Conservation (phyloP, 106 monocot species). For the Dioscorea zingiberensis region DNA sequence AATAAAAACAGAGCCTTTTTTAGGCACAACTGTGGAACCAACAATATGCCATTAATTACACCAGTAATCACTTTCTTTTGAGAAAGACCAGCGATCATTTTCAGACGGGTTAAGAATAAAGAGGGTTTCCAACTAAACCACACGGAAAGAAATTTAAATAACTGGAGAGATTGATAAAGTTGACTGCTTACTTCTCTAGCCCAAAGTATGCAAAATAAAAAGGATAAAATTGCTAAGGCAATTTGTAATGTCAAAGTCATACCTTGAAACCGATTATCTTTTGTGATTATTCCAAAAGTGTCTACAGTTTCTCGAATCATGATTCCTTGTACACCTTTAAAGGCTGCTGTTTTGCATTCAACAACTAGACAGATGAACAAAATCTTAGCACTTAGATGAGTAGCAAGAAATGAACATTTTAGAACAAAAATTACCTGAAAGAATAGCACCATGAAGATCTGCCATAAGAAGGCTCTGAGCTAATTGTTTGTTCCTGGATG, state of each 20-base stretch:
- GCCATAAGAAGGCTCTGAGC: constrained; percentile 55
- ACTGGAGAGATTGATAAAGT: too few species aligned
- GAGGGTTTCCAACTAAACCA: too few species aligned
- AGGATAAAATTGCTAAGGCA: too few species aligned
- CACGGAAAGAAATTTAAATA: too few species aligned
- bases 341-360: constrained; percentile 54
- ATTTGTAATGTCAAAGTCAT: constrained; percentile 1
- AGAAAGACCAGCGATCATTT: too few species aligned
- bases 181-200: too few species aligned
- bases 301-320: constrained; percentile 88
- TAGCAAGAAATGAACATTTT: not conserved
- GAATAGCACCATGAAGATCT: constrained; percentile 79
- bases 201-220: too few species aligned
- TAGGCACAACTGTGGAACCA: constrained; percentile 41
- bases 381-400: not conserved
- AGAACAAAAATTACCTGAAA: constrained; percentile 43
- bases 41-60: too few species aligned
- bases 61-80: too few species aligned
- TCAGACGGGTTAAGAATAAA: too few species aligned
- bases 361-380: constrained; percentile 41
- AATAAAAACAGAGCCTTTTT: constrained; percentile 56
- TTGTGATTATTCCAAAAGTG: constrained; percentile 76
- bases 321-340: constrained; percentile 52
- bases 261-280: constrained; percentile 67
- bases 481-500: constrained; percentile 69